Conservation (phyloP, 2,329 filamentous ascomycete species). For the Scedosporium minutisporum region DNA sequence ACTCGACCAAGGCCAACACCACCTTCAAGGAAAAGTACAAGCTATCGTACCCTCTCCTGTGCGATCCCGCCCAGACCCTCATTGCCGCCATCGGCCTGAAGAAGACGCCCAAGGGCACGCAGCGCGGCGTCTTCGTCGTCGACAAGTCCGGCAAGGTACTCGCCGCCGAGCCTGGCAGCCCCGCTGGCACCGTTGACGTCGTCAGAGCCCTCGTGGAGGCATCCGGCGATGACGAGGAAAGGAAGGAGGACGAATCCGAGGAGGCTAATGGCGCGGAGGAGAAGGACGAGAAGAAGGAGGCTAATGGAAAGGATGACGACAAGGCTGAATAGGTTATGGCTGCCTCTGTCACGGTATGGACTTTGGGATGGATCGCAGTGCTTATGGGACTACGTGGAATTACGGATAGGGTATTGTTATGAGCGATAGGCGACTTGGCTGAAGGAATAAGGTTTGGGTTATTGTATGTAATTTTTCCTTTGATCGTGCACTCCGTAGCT, state of each 20-base stretch:
- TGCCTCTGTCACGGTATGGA: background rate
- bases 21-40: conserved; percentile 88
- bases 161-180: conserved; percentile 63
- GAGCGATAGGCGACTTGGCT: background rate
- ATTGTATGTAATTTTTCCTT: background rate
- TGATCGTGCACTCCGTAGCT: background rate
- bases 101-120: conserved; percentile 71
- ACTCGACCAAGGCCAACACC: conserved; percentile 84
- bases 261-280: conserved; percentile 5
- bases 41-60: conserved; percentile 79
- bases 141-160: conserved; percentile 75
- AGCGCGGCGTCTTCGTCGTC: conserved; percentile 79
- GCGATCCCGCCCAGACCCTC: conserved; percentile 64
- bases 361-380: background rate
- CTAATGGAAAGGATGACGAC: conserved; percentile 10
- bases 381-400: background rate
- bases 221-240: conserved; percentile 21
- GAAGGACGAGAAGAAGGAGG: conserved; percentile 11
- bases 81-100: conserved; percentile 84
- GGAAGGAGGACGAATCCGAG: conserved; percentile 6
- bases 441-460: background rate
- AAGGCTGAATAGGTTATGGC: conserved; percentile 7
- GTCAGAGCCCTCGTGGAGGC: conserved; percentile 61
- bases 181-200: conserved; percentile 65
- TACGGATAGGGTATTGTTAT: background rate